Evolutionary conservation across 768 basidiomycete genomes (phyloP), one percentile per base, ranked within the genome.

Genomic region (Rubroboletus satanas): DNA sequence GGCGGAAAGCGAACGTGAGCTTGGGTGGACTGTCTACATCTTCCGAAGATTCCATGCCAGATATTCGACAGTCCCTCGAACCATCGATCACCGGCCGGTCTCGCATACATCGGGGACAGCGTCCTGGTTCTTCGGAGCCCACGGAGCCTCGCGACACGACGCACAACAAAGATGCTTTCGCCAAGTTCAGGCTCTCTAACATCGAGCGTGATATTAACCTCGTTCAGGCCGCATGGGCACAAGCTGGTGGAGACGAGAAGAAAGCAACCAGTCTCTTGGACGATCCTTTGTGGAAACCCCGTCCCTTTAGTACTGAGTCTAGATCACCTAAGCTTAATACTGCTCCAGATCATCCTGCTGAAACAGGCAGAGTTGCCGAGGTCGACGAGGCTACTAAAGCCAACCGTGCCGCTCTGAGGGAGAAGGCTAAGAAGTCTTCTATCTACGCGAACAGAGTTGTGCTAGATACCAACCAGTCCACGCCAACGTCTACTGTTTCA

Each of bases 341-440:
- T 14, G 35, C 39, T 11, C 59, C 67, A 10, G 67, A 72, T 15
- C 52, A 64, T 10, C 45, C 66, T 47, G 38, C 45, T 39, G 55
- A 83, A 43, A 73, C 78, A 5, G 88, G 88, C 31, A 77, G 86
- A 43, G 85, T 90, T 32, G 82, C 77, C 55, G 88, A 88, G 66
- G 67, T 89, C 26, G 87, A 89, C 37, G 86, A 90, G 57, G 87
- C 84, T n/a, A 79, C 75, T 38, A 83, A 83, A 60, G 87, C 85
- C 2, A 81, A 77, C 58, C 78, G 85, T 56, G 81, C 78, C 18
- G 83, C 86, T 33, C 77, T 76, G 54, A 84, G 77, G 65, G 88
- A 90, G 71, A 85, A 88, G 69, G 88, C 84, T 21, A 90, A 87
- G 70, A 86, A 82, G 64, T 91, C 90, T n/a, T 78, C 83, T 68